Evolutionary conservation across 1,284 basidiomycete genomes (phyloP), one percentile per base, ranked within the genome.

Genomic region (Amylostereum areolatum): DNA sequence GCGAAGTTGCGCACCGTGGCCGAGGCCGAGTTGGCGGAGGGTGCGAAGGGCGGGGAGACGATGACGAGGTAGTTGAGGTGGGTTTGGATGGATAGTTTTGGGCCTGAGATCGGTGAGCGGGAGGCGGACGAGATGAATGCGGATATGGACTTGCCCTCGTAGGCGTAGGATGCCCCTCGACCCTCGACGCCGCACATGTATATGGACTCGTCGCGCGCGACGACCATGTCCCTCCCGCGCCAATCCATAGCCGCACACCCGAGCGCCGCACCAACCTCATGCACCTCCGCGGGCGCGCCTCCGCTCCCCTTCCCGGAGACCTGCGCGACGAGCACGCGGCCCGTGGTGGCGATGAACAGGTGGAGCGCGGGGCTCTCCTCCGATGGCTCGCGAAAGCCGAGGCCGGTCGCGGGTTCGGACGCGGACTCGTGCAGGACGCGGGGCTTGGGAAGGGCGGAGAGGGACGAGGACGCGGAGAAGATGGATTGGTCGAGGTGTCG

Each of bases 201-300:
- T 37, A 98, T 84, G 1, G 94, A 95, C 59, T 98, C 96, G 47
- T 97, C 91, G 48, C 90, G 73, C 0, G 94, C 96, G 2, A 98
- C 79, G 9, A 96, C 78, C 58, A 98, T 83, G 61, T 91, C 81
- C 36, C 75, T 71, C 48, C 78, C 71, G 46, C 78, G 67, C 77
- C 80, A 78, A 62, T 91, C 83, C 78, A 93, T 86, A 24, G 80
- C 79, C 1, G 87, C 87, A 62, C 96, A 99, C 1, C 89, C 87
- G 4, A 97, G 68, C 0, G 80, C 88, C 41, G 83, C 83, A 0
- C 95, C 94, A 6, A 90, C 78, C 59, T 97, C 93, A 61, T 97
- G 92, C 1, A 97, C 78, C 0, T 83, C 78, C 0, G 74, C 70
- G 0, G 89, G 78, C 0, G 80, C 67, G 8, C 78, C 76, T 2